phyloP scores from a whole-genome alignment of 345 rosid genomes.

The Lumnitzera racemosa region DNA sequence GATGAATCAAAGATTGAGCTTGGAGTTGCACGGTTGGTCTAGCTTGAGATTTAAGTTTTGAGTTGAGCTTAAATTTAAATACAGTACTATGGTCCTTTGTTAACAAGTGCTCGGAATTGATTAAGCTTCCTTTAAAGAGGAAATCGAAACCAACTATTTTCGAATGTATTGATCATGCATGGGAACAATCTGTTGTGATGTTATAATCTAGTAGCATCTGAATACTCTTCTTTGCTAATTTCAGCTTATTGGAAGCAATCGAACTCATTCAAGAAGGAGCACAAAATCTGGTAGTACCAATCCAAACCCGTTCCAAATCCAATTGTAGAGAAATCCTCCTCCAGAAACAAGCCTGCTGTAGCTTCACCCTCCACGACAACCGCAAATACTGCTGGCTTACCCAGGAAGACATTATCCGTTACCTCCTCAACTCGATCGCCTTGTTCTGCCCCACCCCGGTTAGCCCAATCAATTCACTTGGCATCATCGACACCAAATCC shows the following conservation, averaged over 20 bases:
- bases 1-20: too few relatives aligned
- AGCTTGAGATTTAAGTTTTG: too few relatives aligned
- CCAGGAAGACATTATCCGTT: constrained; percentile 55
- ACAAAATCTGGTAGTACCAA: constrained; percentile 49
- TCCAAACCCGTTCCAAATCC: constrained; percentile 3
- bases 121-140: too few relatives aligned
- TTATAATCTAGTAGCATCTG: neutral
- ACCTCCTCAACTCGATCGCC: constrained; percentile 45
- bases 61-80: too few relatives aligned
- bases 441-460: constrained; percentile 29
- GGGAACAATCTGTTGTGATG: too few relatives aligned
- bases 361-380: constrained; percentile 30
- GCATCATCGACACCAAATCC: constrained; percentile 27
- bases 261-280: constrained; percentile 47
- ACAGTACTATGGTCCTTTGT: too few relatives aligned
- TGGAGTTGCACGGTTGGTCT: too few relatives aligned
- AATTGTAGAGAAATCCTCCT: constrained; percentile 24
- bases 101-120: too few relatives aligned
- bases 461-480: constrained; percentile 37
- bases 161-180: too few relatives aligned
- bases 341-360: constrained; percentile 10
- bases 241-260: constrained; percentile 55
- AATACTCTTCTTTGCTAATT: neutral
- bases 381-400: constrained; percentile 59
- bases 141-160: too few relatives aligned